Conservation (phyloP, 2,329 filamentous ascomycete species). For the Colletotrichum sp. region DNA sequence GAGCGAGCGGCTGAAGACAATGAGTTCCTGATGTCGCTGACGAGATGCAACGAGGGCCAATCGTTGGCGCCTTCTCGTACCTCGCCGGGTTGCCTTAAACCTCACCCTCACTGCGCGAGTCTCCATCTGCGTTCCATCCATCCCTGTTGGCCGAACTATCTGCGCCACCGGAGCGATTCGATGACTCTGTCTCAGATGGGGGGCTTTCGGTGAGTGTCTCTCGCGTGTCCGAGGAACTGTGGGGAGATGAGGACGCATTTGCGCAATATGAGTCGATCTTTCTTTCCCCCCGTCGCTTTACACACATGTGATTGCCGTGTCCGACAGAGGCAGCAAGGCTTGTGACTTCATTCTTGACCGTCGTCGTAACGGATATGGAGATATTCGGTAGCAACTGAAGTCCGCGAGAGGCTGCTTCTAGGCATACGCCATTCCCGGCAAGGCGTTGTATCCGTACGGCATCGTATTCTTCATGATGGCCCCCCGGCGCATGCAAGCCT, state of each 20-base stretch:
- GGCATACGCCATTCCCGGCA: not conserved
- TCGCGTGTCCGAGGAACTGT: not conserved
- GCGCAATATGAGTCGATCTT: not conserved
- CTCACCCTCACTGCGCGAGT: not conserved
- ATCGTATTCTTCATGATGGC: not conserved
- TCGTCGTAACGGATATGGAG: not conserved
- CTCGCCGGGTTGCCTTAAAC: not conserved
- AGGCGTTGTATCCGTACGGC: not conserved
- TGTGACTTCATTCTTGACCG: not conserved
- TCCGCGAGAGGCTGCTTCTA: not conserved
- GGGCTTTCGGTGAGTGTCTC: slow-evolving; percentile 4
- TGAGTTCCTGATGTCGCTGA: not conserved
- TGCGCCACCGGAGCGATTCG: not conserved
- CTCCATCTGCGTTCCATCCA: not conserved
- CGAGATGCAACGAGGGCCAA: not conserved
- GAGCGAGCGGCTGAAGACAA: not conserved
- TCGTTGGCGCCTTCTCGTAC: not conserved
- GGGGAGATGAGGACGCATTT: slow-evolving; percentile 1
- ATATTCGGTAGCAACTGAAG: not conserved
- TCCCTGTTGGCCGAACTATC: not conserved
- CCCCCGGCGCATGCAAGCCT: not conserved
- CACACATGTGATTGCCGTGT: not conserved
- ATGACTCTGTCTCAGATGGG: slow-evolving; percentile 9
- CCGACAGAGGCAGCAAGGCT: not conserved
- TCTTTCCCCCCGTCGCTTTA: not conserved